phyloP scores from a whole-genome alignment of 352 stramenopile species.

The Pelagophyceae sp. region DNA sequence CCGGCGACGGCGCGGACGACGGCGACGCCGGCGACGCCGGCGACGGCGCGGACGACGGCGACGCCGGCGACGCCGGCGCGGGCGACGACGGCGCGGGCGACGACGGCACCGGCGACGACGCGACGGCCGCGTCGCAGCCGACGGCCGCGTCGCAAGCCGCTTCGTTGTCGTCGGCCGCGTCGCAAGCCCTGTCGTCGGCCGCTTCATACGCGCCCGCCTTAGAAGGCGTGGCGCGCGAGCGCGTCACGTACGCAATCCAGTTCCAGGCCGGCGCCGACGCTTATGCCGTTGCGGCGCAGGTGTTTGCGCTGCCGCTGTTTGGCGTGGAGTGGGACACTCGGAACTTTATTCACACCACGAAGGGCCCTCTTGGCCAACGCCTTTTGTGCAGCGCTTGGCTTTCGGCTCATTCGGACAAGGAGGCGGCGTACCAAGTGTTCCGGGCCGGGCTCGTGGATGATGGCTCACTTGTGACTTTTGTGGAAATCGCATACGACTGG shows the following conservation, averaged over 20 bases:
- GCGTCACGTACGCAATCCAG: neutral
- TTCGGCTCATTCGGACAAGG: too few species aligned
- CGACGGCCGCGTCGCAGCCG: neutral
- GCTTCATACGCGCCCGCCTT: neutral
- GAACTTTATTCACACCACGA: neutral
- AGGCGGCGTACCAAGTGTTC: neutral
- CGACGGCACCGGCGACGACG: neutral
- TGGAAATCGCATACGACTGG: neutral
- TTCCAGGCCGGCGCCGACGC: neutral
- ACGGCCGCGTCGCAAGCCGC: neutral
- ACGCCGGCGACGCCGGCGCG: neutral
- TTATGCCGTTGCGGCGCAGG: neutral
- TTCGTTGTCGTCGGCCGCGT: neutral
- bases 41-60: too few species aligned
- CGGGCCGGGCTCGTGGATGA: neutral
- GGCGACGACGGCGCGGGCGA: neutral
- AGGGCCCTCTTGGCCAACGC: too few species aligned
- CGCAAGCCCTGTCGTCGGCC: neutral
- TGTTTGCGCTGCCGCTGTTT: neutral
- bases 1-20: too few species aligned
- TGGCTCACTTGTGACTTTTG: neutral
- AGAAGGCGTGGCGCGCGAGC: neutral
- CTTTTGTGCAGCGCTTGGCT: neutral
- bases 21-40: too few species aligned
- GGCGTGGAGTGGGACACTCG: neutral